Evolutionary conservation across 2,329 filamentous ascomycete genomes (phyloP), one percentile per base, ranked within the genome.

Genomic region (Monosporascus sp.): DNA sequence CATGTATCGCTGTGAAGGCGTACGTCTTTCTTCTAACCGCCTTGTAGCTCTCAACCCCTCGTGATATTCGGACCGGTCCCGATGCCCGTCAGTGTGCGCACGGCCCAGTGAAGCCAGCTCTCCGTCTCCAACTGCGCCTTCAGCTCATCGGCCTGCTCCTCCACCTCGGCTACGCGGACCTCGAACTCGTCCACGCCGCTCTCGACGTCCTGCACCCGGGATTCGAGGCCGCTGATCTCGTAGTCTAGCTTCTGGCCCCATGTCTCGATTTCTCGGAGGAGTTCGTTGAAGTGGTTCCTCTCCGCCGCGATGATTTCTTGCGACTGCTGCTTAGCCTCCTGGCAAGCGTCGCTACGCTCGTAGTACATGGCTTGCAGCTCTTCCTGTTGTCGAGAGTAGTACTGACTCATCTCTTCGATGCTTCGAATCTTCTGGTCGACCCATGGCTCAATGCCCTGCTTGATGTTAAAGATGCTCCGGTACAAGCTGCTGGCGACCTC

Each of bases 211-310:
- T 89, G 81, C 9, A 96, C 87, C 63, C 91, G 91, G 48, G 86
- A 84, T 48, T 85, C 78, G n/a, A 97, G 75, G 17, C 85, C 84
- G 55, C 87, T 83, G 56, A 97, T 86, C 74, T 97, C 93, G 70
- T 97, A 97, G 64, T 97, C 92, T 52, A 97, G 77, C 70, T 92
- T 92, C 20, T 91, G 90, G 3, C 87, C 84, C 40, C 95, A 75
- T 22, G 87, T 81, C 67, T 96, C 91, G 15, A 97, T 78, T 58
- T 94, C 89, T 68, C 87, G 87, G 56, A 91, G 76, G 17, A 80
- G 80, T 65, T 94, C 89, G 4, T 80, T 82, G 38, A 96, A 74
- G 50, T 81, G 78, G 22, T 79, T 78, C 41, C 86, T 82, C 70
- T 95, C 88, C 48, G 86, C 82, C 0, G 79, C 78, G 9, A 96